phyloP scores from a whole-genome alignment of 2,329 filamentous ascomycete species.

The Colletotrichum eremochloae region DNA sequence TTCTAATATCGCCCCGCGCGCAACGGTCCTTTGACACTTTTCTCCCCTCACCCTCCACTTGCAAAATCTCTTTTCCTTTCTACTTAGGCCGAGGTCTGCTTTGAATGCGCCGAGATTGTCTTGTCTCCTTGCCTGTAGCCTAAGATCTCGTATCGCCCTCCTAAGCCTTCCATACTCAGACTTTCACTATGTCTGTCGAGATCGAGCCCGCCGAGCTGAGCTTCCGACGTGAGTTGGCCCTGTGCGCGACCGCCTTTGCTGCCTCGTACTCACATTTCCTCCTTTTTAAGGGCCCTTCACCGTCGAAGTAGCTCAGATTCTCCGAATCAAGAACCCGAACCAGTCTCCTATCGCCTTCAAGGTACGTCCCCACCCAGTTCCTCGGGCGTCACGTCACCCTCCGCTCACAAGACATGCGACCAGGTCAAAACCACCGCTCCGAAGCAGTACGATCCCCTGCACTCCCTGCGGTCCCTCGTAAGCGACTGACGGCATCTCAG shows the following conservation, averaged over 20 bases:
- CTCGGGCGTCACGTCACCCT: conserved; percentile 19
- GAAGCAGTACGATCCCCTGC: conserved; percentile 82
- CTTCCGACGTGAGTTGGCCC: conserved; percentile 83
- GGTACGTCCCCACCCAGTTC: conserved; percentile 58
- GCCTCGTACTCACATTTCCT: conserved; percentile 32
- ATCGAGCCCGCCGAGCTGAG: conserved; percentile 91
- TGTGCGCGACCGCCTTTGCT: conserved; percentile 28
- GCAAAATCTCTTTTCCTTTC: conserved; percentile 18
- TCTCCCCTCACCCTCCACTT: conserved; percentile 26
- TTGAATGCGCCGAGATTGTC: conserved; percentile 34
- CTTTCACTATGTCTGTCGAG: conserved; percentile 87
- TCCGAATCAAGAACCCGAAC: conserved; percentile 76
- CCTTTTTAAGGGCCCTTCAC: conserved; percentile 72
- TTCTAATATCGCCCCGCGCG: conserved; percentile 35
- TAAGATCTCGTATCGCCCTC: conserved; percentile 30
- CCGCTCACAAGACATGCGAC: conserved; percentile 31
- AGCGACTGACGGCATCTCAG: conserved; percentile 61
- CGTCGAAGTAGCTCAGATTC: conserved; percentile 73
- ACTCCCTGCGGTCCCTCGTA: conserved; percentile 42
- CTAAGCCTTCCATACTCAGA: conserved; percentile 29
- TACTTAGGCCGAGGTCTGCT: conserved; percentile 21
- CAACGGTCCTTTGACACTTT: conserved; percentile 37
- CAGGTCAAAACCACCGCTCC: conserved; percentile 99
- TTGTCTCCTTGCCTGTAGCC: conserved; percentile 37
- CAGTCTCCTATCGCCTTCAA: conserved; percentile 76